A percentile compares a stretch with the other conserved stretches of the same genome.
These are phyloP conservation scores for Bothriochloa decipiens DNA, from an alignment of 176 grass and related monocot species.

Conservation along the genomic window DNA sequence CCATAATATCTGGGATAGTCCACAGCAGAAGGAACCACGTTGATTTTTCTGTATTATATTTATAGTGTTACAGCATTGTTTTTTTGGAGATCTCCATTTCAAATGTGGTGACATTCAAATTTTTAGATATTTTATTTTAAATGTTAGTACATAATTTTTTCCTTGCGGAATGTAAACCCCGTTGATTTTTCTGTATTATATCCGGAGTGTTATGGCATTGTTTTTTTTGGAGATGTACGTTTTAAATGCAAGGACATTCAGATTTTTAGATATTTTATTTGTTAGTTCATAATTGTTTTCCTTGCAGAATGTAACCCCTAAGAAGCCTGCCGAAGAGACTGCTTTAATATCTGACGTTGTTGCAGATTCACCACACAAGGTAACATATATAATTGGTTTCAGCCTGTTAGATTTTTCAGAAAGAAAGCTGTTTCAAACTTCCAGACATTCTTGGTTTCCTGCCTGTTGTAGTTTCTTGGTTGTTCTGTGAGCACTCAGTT, in stretches of 20 bases:
- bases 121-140: slow-evolving; percentile 21
- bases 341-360: slow-evolving; percentile 68
- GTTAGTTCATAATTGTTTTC: slow-evolving; percentile 14
- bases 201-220: too few relatives aligned
- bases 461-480: background rate
- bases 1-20: slow-evolving; percentile 7
- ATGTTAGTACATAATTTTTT: slow-evolving; percentile 35
- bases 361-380: slow-evolving; percentile 91
- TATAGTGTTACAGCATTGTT: background rate
- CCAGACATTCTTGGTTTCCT: background rate
- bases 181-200: too few relatives aligned
- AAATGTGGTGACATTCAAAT: background rate
- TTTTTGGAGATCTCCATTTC: background rate
- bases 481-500: background rate
- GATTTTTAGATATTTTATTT: background rate
- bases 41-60: slow-evolving; percentile 22
- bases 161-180: slow-evolving; percentile 61
- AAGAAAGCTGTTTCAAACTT: slow-evolving; percentile 25
- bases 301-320: slow-evolving; percentile 66
- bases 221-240: background rate
- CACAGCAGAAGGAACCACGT: background rate
- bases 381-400: slow-evolving; percentile 48
- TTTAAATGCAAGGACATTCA: background rate
- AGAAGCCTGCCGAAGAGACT: slow-evolving; percentile 66
- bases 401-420: slow-evolving; percentile 15